Percentiles rank a stretch among this genome's conserved stretches.
phyloP scores from a whole-genome alignment of 495 filamentous ascomycete genomes.

The Aspergillus steynii region DNA sequence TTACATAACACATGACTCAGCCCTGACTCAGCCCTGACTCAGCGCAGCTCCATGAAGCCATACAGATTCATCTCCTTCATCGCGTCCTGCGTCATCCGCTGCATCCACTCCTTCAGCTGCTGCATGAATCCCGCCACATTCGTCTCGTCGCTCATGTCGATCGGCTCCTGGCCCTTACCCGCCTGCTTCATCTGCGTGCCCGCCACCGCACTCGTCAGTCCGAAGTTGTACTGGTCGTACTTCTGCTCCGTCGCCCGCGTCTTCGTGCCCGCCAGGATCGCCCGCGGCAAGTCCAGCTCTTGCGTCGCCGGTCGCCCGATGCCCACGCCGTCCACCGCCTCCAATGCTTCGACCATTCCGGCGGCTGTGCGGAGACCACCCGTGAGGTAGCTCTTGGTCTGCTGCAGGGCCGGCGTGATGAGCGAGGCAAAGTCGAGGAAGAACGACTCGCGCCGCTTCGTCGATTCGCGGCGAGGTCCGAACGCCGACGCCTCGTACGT shows the following conservation, averaged over 20 bases:
- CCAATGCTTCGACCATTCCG: constrained; percentile 58
- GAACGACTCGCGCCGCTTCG: constrained; percentile 58
- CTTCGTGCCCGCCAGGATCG: constrained; percentile 46
- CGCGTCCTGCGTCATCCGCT: neutral
- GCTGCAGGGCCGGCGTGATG: constrained; percentile 51
- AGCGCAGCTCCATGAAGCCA: no score
- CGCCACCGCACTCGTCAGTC: constrained; percentile 43
- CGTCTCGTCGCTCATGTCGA: constrained; percentile 40
- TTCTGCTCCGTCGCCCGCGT: constrained; percentile 44
- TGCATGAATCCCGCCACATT: no score
- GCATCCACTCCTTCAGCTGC: neutral
- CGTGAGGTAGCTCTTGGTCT: constrained; percentile 58
- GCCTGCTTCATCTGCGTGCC: constrained; percentile 54
- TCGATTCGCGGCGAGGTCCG: constrained; percentile 52
- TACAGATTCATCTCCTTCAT: neutral
- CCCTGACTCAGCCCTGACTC: no score
- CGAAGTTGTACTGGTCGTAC: constrained; percentile 46
- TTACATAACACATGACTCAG: no score
- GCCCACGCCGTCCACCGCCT: constrained; percentile 56
- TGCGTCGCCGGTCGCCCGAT: constrained; percentile 52
- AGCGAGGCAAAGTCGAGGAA: constrained; percentile 65
- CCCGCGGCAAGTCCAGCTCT: constrained; percentile 45
- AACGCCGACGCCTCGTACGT: constrained; percentile 60
- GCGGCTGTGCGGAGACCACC: constrained; percentile 59
- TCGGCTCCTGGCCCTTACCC: constrained; percentile 53